Percentiles rank a stretch among this genome's conserved stretches.
These are phyloP conservation scores for Hondaea fermentalgiana DNA, from an alignment of 108 stramenopile species.

Conservation along the genomic window DNA sequence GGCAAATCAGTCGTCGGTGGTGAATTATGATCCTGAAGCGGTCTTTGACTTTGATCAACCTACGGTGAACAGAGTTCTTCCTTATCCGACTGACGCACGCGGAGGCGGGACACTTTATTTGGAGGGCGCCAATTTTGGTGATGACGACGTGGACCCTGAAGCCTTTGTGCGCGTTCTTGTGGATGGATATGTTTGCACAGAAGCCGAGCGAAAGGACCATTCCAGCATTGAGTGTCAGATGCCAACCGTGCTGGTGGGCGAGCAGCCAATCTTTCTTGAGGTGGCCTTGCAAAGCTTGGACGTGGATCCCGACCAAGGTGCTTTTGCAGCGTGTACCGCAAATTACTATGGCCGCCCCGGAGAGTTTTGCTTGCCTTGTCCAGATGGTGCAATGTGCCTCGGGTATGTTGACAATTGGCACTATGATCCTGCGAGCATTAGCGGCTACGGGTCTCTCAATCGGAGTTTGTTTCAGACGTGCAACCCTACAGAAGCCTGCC, in stretches of 20 bases:
- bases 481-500: constrained; percentile 23
- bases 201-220: not conserved
- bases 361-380: constrained; percentile 16
- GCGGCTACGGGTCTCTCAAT: not conserved
- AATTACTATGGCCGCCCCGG: not conserved
- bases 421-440: not conserved
- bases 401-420: not conserved
- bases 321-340: not conserved
- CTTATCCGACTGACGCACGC: not conserved
- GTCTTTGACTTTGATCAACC: not conserved
- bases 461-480: constrained; percentile 20
- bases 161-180: not conserved
- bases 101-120: not conserved
- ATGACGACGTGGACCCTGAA: not conserved
- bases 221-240: not conserved
- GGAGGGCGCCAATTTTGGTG: constrained; percentile 14
- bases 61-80: not conserved
- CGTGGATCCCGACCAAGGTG: not conserved
- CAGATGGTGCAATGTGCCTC: not conserved
- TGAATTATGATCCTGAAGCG: too few relatives aligned
- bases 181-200: not conserved
- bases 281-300: not conserved
- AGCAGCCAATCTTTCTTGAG: not conserved
- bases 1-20: not conserved
- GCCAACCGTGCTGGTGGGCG: not conserved